phyloP scores from a whole-genome alignment of 179 eudicot species.

The Beta corolliflora region DNA sequence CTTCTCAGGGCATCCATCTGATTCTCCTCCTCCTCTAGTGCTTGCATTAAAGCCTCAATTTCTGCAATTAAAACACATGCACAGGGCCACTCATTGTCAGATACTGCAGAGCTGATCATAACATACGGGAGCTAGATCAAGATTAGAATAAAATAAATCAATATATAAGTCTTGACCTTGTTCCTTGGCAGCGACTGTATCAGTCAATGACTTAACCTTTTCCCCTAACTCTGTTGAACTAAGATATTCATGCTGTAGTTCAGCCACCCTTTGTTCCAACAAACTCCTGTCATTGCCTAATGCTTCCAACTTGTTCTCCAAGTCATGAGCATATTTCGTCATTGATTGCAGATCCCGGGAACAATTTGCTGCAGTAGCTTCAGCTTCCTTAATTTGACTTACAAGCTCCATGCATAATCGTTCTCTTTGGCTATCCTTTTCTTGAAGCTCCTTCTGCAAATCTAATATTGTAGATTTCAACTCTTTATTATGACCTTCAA shows the following conservation, averaged over 20 bases:
- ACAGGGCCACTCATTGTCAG: slow-evolving; percentile 10
- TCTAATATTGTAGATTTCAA: slow-evolving; percentile 56
- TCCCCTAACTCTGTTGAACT: slow-evolving; percentile 51
- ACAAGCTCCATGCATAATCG: slow-evolving; percentile 76
- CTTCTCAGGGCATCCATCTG: slow-evolving; percentile 76
- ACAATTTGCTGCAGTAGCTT: slow-evolving; percentile 59
- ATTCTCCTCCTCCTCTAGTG: slow-evolving; percentile 92
- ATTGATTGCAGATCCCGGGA: slow-evolving; percentile 60
- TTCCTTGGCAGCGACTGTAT: slow-evolving; percentile 64
- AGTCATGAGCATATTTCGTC: slow-evolving; percentile 46
- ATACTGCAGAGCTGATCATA: not conserved
- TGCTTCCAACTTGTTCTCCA: slow-evolving; percentile 48
- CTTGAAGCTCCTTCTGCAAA: slow-evolving; percentile 84
- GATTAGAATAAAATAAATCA: not conserved
- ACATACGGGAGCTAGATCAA: slow-evolving; percentile 9
- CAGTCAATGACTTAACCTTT: slow-evolving; percentile 58
- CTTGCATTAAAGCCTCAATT: slow-evolving; percentile 87
- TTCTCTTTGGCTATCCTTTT: slow-evolving; percentile 82
- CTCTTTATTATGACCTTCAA: slow-evolving; percentile 61
- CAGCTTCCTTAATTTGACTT: slow-evolving; percentile 81
- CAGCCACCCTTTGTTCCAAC: slow-evolving; percentile 57
- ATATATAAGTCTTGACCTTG: slow-evolving; percentile 55
- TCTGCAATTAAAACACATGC: slow-evolving; percentile 48
- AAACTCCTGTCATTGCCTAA: slow-evolving; percentile 50
- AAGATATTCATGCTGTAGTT: slow-evolving; percentile 51